Conservation (phyloP, 2,329 filamentous ascomycete genomes). For the Lachnellula subtilissima region DNA sequence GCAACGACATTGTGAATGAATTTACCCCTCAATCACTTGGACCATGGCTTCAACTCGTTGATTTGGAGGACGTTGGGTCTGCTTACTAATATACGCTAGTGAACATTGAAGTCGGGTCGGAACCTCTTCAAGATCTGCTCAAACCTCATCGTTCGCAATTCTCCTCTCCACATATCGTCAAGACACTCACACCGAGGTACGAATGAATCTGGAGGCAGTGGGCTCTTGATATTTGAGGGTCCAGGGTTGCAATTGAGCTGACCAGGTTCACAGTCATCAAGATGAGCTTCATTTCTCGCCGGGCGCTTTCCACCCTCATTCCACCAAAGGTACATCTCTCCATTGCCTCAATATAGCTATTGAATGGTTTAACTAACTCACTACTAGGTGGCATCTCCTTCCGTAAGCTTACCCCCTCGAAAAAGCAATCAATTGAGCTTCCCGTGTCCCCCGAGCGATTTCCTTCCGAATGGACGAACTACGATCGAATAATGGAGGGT, state of each 20-base stretch:
- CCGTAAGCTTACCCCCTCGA: conserved; percentile 25
- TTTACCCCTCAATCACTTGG: conserved; percentile 4
- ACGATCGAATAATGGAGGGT: background rate
- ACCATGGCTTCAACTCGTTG: background rate
- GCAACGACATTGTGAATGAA: conserved; percentile 55
- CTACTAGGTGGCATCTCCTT: conserved; percentile 32
- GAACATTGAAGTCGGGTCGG: conserved; percentile 1
- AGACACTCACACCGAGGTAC: conserved; percentile 29
- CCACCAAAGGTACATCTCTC: conserved; percentile 79
- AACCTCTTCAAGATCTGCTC: conserved; percentile 17
- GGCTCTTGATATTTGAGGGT: background rate
- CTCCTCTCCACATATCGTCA: conserved; percentile 21
- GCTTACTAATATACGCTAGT: conserved; percentile 21
- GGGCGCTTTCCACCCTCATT: conserved; percentile 96
- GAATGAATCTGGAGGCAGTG: background rate
- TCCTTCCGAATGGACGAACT: background rate
- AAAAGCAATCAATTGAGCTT: background rate
- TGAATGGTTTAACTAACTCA: conserved; percentile 8
- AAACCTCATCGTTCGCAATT: conserved; percentile 14
- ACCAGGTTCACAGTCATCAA: conserved; percentile 41
- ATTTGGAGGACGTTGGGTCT: background rate
- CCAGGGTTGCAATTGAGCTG: conserved; percentile 29
- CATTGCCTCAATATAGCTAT: background rate
- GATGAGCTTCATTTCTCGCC: conserved; percentile 90
- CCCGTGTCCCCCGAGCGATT: background rate